Conservation (phyloP, 164 flowering plant genomes). For the Vitis labrusca region DNA sequence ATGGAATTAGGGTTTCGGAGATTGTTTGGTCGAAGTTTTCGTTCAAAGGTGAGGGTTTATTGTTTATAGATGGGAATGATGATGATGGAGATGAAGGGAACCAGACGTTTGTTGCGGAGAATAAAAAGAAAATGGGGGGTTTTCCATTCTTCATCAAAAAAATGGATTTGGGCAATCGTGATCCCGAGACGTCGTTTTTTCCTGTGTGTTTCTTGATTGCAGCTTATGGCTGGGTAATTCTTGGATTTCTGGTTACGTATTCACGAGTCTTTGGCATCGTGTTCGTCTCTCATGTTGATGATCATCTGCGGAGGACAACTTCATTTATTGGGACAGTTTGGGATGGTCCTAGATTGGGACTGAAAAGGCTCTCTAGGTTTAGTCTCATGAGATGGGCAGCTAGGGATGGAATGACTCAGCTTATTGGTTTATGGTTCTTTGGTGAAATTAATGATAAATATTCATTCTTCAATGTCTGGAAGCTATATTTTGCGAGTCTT, state of each 20-base stretch:
- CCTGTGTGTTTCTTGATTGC: slow-evolving; percentile 70
- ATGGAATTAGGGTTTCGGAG: slow-evolving; percentile 31
- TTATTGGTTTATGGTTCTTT: slow-evolving; percentile 83
- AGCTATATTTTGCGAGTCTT: slow-evolving; percentile 59
- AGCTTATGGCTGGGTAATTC: slow-evolving; percentile 81
- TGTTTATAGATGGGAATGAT: slow-evolving; percentile 9
- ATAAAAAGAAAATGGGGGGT: slow-evolving; percentile 31
- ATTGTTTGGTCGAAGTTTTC: slow-evolving; percentile 29
- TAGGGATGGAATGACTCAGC: slow-evolving; percentile 85
- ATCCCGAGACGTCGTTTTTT: slow-evolving; percentile 64
- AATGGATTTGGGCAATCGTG: slow-evolving; percentile 59
- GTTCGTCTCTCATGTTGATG: slow-evolving; percentile 60
- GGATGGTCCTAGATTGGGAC: slow-evolving; percentile 69
- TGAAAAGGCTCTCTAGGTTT: slow-evolving; percentile 72
- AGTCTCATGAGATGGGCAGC: slow-evolving; percentile 93
- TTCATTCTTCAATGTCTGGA: slow-evolving; percentile 75
- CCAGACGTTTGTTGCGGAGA: slow-evolving; percentile 8
- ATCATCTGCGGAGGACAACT: slow-evolving; percentile 45
- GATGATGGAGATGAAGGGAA: slow-evolving; percentile 14
- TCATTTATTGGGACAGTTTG: slow-evolving; percentile 47
- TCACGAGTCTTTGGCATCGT: slow-evolving; percentile 74
- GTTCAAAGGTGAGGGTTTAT: slow-evolving; percentile 11
- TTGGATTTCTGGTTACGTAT: slow-evolving; percentile 78
- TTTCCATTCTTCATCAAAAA: slow-evolving; percentile 51
- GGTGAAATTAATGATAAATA: slow-evolving; percentile 89